Conservation (phyloP, 2,329 filamentous ascomycete genomes). For the Herpomyces periplanetae region DNA sequence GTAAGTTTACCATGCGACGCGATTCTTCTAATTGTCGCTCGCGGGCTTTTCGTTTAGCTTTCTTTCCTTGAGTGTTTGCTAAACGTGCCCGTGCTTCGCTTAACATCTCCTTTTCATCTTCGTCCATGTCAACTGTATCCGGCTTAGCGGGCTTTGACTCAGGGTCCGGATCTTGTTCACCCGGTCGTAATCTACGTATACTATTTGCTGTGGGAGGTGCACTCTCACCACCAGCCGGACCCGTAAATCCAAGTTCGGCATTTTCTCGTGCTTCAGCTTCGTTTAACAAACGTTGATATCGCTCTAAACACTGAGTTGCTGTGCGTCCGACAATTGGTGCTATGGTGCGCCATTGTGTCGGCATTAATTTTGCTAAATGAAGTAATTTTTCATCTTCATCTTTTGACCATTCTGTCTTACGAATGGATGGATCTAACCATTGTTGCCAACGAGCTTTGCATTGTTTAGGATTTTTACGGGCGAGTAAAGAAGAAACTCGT, state of each 20-base stretch:
- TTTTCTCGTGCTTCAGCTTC: conserved; percentile 69
- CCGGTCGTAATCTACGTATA: conserved; percentile 49
- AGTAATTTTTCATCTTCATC: conserved; percentile 93
- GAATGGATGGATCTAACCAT: conserved; percentile 90
- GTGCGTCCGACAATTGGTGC: conserved; percentile 83
- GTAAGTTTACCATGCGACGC: conserved; percentile 45
- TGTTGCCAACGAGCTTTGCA: conserved; percentile 96
- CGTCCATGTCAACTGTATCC: conserved; percentile 87
- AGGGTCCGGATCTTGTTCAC: conserved; percentile 83
- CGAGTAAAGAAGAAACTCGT: conserved; percentile 77
- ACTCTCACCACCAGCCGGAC: conserved; percentile 50
- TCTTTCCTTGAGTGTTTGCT: conserved; percentile 93
- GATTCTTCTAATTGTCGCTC: conserved; percentile 88
- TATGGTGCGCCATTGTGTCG: conserved; percentile 94
- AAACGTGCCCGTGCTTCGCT: conserved; percentile 83
- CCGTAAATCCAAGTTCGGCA: conserved; percentile 38
- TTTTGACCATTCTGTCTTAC: conserved; percentile 94
- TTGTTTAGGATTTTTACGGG: conserved; percentile 90
- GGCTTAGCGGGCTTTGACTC: conserved; percentile 82
- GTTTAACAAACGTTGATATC: conserved; percentile 81
- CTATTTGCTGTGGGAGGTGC: conserved; percentile 67
- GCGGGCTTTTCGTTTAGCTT: conserved; percentile 83
- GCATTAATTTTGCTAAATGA: conserved; percentile 89
- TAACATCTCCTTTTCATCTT: conserved; percentile 97
- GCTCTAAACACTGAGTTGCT: conserved; percentile 79